Percentiles rank a stretch among this genome's conserved stretches.
These are phyloP conservation scores for Solanum tarijense DNA, from an alignment of 257 asterid genomes.

Conservation along the genomic window DNA sequence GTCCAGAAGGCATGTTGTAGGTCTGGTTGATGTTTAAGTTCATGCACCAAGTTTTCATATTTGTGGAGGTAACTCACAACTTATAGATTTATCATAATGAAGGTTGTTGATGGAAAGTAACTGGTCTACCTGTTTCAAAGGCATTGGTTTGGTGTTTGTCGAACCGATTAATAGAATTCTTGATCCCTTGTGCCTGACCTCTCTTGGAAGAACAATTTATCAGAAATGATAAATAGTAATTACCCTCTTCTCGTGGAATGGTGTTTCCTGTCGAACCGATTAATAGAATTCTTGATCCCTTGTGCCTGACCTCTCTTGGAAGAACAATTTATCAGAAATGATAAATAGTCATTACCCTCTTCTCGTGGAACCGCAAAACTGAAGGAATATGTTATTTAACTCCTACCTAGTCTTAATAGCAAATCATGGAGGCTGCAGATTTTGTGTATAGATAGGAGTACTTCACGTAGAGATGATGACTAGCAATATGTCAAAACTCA, in stretches of 20 bases:
- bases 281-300: background rate
- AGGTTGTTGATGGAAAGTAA: background rate
- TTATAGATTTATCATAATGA: background rate
- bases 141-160: background rate
- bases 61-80: background rate
- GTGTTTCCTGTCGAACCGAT: background rate
- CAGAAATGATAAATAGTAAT: background rate
- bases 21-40: background rate
- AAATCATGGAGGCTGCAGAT: background rate
- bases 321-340: background rate
- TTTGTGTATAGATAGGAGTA: background rate
- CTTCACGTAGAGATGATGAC: background rate
- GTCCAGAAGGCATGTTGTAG: background rate
- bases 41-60: background rate
- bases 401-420: background rate
- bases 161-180: background rate
- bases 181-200: background rate
- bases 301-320: background rate
- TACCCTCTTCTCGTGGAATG: background rate
- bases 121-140: background rate
- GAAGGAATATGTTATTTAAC: background rate
- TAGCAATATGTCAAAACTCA: background rate
- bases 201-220: background rate
- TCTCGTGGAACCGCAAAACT: background rate
- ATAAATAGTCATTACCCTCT: background rate